These are phyloP conservation scores for Acanthamoeba pearcei DNA, from an alignment of 208 protist genomes.

Conservation along the genomic window DNA sequence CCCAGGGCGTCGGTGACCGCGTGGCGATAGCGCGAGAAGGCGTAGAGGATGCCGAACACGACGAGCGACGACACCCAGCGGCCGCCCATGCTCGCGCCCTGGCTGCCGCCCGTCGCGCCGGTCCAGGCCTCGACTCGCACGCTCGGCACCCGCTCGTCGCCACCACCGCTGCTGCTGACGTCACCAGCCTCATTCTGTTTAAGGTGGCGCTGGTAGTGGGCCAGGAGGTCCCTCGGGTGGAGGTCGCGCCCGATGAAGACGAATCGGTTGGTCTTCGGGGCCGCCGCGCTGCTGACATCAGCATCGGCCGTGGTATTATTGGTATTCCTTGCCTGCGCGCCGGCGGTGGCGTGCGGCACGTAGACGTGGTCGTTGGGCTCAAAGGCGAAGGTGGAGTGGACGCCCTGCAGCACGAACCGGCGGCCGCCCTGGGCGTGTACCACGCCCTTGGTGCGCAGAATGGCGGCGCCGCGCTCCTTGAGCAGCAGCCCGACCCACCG, in stretches of 20 bases:
- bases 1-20: not conserved
- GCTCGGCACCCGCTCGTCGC: not conserved
- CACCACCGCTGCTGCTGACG: not conserved
- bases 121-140: slow-evolving; percentile 19
- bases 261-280: not conserved
- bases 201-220: slow-evolving; percentile 9
- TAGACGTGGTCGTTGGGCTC: slow-evolving; percentile 28
- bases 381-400: not conserved
- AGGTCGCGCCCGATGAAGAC: slow-evolving; percentile 4
- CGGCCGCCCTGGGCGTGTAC: not conserved
- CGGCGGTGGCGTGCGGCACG: not conserved
- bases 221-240: not conserved
- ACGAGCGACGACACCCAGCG: not conserved
- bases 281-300: not conserved
- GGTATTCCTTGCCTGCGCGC: too few species aligned
- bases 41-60: not conserved
- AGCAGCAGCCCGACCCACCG: slow-evolving; percentile 19
- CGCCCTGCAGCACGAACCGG: not conserved
- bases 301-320: not conserved
- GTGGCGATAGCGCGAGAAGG: not conserved
- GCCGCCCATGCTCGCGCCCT: not conserved
- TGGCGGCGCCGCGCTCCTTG: not conserved
- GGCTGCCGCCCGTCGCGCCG: not conserved
- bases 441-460: slow-evolving; percentile 11
- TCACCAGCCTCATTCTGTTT: not conserved